Evolutionary conservation across 2,329 filamentous ascomycete species (phyloP).

Genomic region (Emmonsiellopsis sp.): DNA sequence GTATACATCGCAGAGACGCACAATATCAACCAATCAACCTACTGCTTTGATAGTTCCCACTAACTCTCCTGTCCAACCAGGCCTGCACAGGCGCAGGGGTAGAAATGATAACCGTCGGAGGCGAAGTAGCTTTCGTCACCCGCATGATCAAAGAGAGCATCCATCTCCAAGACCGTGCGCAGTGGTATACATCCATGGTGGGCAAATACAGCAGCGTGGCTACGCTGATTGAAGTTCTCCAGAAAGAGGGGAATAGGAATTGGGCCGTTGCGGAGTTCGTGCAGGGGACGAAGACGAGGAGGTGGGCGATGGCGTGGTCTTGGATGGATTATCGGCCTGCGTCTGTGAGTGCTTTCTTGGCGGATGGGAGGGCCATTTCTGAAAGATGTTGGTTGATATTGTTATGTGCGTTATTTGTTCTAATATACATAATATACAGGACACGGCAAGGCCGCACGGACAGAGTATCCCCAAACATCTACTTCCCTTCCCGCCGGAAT

Average conservation of each 20-base stretch:
- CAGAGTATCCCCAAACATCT: slow-evolving; percentile 41
- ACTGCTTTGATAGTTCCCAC: background rate
- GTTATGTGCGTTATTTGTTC: background rate
- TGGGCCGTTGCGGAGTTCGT: slow-evolving; percentile 75
- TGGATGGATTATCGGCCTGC: slow-evolving; percentile 59
- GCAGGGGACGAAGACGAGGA: slow-evolving; percentile 66
- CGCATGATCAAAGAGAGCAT: slow-evolving; percentile 64
- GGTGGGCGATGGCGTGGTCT: slow-evolving; percentile 89
- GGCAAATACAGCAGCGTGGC: slow-evolving; percentile 67
- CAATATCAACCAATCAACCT: background rate
- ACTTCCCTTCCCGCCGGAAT: slow-evolving; percentile 45
- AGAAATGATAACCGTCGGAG: slow-evolving; percentile 79
- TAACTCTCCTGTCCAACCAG: slow-evolving; percentile 13
- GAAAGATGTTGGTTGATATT: slow-evolving; percentile 10
- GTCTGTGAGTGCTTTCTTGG: slow-evolving; percentile 28
- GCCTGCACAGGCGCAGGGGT: slow-evolving; percentile 62
- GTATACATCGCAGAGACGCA: background rate
- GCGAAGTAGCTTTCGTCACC: slow-evolving; percentile 66
- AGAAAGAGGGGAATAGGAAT: slow-evolving; percentile 55
- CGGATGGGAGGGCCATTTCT: slow-evolving; percentile 15
- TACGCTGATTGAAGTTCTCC: slow-evolving; percentile 52
- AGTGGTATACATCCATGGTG: slow-evolving; percentile 89
- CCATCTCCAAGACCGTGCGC: slow-evolving; percentile 49
- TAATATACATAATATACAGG: background rate
- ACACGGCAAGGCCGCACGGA: slow-evolving; percentile 20